Evolutionary conservation across 352 stramenopile species (phyloP).

Genomic region (Aphanomyces invadans): DNA sequence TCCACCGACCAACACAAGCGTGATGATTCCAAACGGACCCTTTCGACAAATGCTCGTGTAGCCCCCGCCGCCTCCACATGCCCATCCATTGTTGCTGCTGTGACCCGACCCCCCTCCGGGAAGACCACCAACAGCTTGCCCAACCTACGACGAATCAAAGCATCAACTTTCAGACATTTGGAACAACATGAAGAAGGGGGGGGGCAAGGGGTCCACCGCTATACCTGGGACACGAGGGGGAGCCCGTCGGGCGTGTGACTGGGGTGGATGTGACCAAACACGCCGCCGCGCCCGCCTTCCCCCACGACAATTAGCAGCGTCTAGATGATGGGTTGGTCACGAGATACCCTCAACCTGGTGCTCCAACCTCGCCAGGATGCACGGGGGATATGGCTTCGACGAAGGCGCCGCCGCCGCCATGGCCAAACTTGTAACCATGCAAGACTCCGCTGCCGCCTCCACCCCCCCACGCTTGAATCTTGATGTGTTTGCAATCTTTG

Average conservation of each 20-base stretch:
- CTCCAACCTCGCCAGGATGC: conserved; percentile 64
- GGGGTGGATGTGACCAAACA: conserved; percentile 25
- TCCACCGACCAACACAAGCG: conserved; percentile 53
- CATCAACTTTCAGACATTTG: no score
- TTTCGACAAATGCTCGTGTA: conserved; percentile 66
- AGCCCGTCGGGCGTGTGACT: conserved; percentile 15
- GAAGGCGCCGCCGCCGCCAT: conserved; percentile 60
- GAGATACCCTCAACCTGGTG: no score
- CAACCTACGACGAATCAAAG: no score
- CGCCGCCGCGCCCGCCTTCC: conserved; percentile 9
- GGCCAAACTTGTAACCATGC: conserved; percentile 38
- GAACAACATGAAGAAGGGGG: no score
- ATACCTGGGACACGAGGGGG: conserved; percentile 8
- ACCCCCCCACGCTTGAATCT: conserved; percentile 63
- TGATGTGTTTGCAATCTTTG: conserved; percentile 49
- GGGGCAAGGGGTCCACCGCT: no score
- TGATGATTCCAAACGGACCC: conserved; percentile 54
- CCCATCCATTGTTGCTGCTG: conserved; percentile 59
- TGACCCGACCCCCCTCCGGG: conserved; percentile 53
- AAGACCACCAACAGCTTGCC: conserved; percentile 35
- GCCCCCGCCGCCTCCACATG: conserved; percentile 55
- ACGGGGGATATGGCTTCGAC: conserved; percentile 51
- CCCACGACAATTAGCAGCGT: conserved; percentile 16
- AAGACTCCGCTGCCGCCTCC: conserved; percentile 60
- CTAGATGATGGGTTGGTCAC: no score